Evolutionary conservation across 495 filamentous ascomycete genomes (phyloP).

Genomic region (Friedmanniomyces simplex): DNA sequence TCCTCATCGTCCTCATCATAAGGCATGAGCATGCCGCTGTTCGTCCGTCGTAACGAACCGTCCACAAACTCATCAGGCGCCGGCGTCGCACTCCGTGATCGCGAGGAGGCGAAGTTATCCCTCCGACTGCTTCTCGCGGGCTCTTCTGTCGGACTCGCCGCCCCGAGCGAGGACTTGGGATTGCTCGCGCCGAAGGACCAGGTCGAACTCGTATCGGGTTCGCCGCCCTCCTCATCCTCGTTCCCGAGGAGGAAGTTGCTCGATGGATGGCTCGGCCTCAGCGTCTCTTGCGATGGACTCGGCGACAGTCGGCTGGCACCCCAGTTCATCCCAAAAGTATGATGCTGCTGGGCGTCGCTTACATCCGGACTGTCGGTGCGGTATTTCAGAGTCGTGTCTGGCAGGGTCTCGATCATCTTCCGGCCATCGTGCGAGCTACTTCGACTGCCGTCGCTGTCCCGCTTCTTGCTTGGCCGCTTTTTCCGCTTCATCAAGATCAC

Average conservation of each 20-base stretch:
- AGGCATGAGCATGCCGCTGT: slow-evolving; percentile 80
- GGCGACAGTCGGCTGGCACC: slow-evolving; percentile 44
- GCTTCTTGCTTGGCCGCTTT: neutral
- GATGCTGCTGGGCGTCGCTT: slow-evolving; percentile 29
- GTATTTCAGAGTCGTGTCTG: slow-evolving; percentile 86
- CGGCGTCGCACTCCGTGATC: neutral
- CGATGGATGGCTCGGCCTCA: slow-evolving; percentile 59
- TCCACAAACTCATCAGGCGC: neutral
- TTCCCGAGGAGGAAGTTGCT: slow-evolving; percentile 53
- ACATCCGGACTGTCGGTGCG: slow-evolving; percentile 65
- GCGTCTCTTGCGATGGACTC: slow-evolving; percentile 66
- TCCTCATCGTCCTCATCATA: slow-evolving; percentile 63
- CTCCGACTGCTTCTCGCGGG: neutral
- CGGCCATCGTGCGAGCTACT: slow-evolving; percentile 6
- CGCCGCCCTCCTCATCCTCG: slow-evolving; percentile 52
- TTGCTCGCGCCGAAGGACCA: slow-evolving; percentile 20
- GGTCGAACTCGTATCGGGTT: slow-evolving; percentile 30
- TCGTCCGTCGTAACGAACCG: slow-evolving; percentile 51
- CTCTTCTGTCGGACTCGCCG: neutral
- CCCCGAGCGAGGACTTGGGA: slow-evolving; percentile 17
- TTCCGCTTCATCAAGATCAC: slow-evolving; percentile 75
- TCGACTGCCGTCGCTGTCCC: neutral
- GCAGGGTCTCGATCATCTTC: slow-evolving; percentile 73
- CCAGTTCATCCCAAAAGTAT: slow-evolving; percentile 34
- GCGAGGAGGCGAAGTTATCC: neutral